A percentile compares a stretch with the other conserved stretches of the same genome.
These are phyloP conservation scores for Blastosporella zonata DNA, from an alignment of 1,284 basidiomycete genomes.

Conservation along the genomic window DNA sequence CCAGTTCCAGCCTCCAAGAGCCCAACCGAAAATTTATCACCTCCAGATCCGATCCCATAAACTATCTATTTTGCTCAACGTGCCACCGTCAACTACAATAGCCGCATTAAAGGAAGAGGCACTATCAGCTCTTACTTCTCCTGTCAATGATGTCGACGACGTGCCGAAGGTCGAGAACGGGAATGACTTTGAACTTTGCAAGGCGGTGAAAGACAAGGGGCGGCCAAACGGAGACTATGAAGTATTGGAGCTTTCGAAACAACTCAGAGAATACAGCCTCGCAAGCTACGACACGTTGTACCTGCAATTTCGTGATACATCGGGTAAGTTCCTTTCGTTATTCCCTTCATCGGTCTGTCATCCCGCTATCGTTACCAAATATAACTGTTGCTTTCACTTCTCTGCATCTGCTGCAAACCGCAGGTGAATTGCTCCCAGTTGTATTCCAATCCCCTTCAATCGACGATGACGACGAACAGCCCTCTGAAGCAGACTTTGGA, in stretches of 20 bases:
- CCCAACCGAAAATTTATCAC: slow-evolving; percentile 53
- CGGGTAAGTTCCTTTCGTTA: slow-evolving; percentile 43
- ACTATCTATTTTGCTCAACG: slow-evolving; percentile 58
- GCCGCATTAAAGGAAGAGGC: slow-evolving; percentile 58
- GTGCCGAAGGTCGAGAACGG: slow-evolving; percentile 42
- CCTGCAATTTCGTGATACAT: slow-evolving; percentile 58
- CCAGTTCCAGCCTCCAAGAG: slow-evolving; percentile 34
- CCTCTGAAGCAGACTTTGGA: slow-evolving; percentile 20
- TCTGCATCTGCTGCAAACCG: slow-evolving; percentile 8
- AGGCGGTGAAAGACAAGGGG: slow-evolving; percentile 48
- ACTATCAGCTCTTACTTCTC: slow-evolving; percentile 54
- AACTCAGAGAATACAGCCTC: slow-evolving; percentile 47
- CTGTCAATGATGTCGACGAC: slow-evolving; percentile 37
- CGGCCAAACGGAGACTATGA: slow-evolving; percentile 50
- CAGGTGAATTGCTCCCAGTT: slow-evolving; percentile 31
- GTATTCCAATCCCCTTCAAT: slow-evolving; percentile 24
- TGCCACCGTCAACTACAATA: slow-evolving; percentile 51
- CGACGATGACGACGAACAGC: slow-evolving; percentile 24
- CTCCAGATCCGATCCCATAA: slow-evolving; percentile 69
- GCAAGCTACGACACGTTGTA: slow-evolving; percentile 64
- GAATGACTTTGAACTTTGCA: slow-evolving; percentile 66
- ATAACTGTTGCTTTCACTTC: slow-evolving; percentile 14
- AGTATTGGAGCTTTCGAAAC: slow-evolving; percentile 39
- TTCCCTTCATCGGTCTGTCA: slow-evolving; percentile 4
- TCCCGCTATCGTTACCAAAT: slow-evolving; percentile 14